A percentile compares a stretch with the other conserved stretches of the same genome.
Conservation (phyloP, 768 basidiomycete genomes). For the Leccinum rimulosum region DNA sequence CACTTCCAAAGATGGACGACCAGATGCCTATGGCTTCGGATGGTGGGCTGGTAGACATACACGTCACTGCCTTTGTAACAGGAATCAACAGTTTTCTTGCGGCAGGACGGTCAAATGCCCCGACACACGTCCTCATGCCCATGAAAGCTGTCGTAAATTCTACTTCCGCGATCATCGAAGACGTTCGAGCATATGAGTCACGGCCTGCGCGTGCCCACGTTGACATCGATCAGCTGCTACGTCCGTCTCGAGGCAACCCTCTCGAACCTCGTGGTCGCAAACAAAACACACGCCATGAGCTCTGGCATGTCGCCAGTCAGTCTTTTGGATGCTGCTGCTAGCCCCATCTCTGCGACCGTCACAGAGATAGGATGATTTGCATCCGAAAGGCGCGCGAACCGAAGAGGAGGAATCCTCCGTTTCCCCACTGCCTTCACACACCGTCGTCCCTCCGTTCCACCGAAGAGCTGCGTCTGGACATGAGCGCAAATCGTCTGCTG, state of each 20-base stretch:
- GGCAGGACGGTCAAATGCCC: constrained; percentile 84
- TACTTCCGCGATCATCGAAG: constrained; percentile 83
- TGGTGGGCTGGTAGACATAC: constrained; percentile 86
- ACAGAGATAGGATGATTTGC: constrained; percentile 83
- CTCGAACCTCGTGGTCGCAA: constrained; percentile 82
- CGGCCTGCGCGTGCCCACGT: constrained; percentile 57
- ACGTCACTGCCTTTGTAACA: constrained; percentile 89
- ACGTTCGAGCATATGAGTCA: constrained; percentile 77
- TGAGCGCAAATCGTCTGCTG: constrained; percentile 42
- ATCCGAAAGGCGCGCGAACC: constrained; percentile 74
- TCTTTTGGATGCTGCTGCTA: constrained; percentile 92
- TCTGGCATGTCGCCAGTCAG: constrained; percentile 93
- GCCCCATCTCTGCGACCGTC: constrained; percentile 83
- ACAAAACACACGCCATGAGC: constrained; percentile 89
- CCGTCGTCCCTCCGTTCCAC: constrained; percentile 48
- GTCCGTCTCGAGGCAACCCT: constrained; percentile 80
- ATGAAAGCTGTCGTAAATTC: constrained; percentile 94
- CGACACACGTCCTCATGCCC: constrained; percentile 83
- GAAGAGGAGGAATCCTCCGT: constrained; percentile 68
- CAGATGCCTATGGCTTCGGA: constrained; percentile 84
- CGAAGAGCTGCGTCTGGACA: constrained; percentile 52
- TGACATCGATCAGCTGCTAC: constrained; percentile 58
- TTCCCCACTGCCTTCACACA: constrained; percentile 28
- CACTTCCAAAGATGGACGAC: constrained; percentile 76
- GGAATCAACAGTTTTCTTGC: constrained; percentile 83